Conservation (phyloP, 2,329 filamentous ascomycete species). For the Eutypa lata region DNA sequence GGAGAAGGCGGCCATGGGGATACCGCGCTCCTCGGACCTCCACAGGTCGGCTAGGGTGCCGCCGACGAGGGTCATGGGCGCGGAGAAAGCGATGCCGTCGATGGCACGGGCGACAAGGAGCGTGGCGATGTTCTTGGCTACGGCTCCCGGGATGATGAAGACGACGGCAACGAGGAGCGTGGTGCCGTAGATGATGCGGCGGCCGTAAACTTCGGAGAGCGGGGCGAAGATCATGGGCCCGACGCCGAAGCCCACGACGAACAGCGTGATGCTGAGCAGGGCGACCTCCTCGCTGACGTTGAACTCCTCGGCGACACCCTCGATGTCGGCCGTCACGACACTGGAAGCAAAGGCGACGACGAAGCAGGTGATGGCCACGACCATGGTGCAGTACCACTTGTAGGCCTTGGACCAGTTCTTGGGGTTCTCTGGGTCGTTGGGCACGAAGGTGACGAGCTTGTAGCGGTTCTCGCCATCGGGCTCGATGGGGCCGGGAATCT, state of each 20-base stretch:
- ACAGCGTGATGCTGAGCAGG: constrained; percentile 69
- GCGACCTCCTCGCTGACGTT: constrained; percentile 68
- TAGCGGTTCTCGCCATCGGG: constrained; percentile 32
- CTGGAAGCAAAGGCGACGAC: constrained; percentile 69
- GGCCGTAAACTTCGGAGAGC: constrained; percentile 70
- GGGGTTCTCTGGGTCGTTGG: constrained; percentile 72
- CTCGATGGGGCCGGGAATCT: constrained; percentile 49
- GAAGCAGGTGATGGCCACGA: constrained; percentile 73
- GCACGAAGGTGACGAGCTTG: constrained; percentile 65
- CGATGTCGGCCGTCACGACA: constrained; percentile 59
- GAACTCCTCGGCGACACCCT: background rate
- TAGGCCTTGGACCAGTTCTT: constrained; percentile 79
- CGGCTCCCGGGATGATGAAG: constrained; percentile 77
- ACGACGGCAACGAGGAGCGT: constrained; percentile 70
- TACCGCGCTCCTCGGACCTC: constrained; percentile 77
- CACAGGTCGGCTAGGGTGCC: constrained; percentile 83
- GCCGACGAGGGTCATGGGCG: constrained; percentile 82
- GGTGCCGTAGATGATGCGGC: constrained; percentile 66
- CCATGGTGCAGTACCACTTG: constrained; percentile 86
- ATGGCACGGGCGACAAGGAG: constrained; percentile 74
- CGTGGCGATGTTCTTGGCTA: constrained; percentile 72
- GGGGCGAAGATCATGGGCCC: constrained; percentile 80
- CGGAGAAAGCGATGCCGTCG: constrained; percentile 80
- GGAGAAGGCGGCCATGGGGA: constrained; percentile 83
- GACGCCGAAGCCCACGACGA: constrained; percentile 79